Evolutionary conservation across 352 stramenopile genomes (phyloP), one percentile per base, ranked within the genome.

Genomic region (Globisporangium sylvaticum): DNA sequence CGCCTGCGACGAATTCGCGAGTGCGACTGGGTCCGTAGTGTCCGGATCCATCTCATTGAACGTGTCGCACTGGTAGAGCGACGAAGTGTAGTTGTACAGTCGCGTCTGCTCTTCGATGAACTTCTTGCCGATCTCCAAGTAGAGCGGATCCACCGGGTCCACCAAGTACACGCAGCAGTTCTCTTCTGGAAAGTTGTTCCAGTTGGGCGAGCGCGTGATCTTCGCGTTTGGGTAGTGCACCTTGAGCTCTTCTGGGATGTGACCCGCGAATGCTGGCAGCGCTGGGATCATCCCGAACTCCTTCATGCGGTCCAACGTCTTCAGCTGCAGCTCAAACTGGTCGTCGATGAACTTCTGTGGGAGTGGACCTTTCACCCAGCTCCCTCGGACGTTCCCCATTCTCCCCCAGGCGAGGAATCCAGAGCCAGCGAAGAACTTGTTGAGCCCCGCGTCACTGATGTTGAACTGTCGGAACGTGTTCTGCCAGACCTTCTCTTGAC

Each of bases 351-450:
- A 97, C 3, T 78, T 77, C 70, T 90, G 80, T 0, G 90, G 88
- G 6, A 97, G 73, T 22, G 90, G 90, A 0, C 90, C 90, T 58
- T 90, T 84, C 58, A 94, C 85, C 79, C 87, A 92, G 64, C 79
- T 94, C 25, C 88, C 87, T 25, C 94, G 89, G 10, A 97, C 59
- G 57, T 97, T 96, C 59, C 95, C 87, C 81, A 96, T 96, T 58
- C 92, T 73, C n/a, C 87, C 80, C 91, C 91, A 97, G 3, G 91
- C 87, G 18, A 97, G 67, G 64, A 97, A 97, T 0, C 90, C 90
- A 2, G 89, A 78, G 0, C 91, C 90, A 2, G 92, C 88, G 61
- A 97, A 98, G 71, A 96, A 97, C 62, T 93, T 94, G 68, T 87
- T 67, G 56, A 97, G 74, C 0, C 91, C 91, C 14, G 74, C 68